Base-by-base conservation (phyloP, 163 green algal species). In the Botryococcus braunii region DNA sequence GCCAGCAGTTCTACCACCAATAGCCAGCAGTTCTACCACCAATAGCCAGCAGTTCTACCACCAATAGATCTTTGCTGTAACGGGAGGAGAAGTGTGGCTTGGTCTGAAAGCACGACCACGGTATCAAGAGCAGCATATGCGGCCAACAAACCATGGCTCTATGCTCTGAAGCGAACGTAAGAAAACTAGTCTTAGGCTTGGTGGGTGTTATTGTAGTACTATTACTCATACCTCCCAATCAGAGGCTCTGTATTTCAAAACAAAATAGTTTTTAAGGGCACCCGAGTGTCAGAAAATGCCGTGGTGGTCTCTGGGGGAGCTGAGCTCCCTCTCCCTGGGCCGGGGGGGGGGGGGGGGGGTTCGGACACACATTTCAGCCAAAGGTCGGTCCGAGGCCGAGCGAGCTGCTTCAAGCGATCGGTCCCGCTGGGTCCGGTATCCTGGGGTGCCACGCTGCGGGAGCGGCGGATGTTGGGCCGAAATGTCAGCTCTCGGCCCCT, bases 281-380 rank as follows among this genome's bases (percentile, higher is more conserved):
- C 13, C 17, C 43, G 13, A 52, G 43, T 52, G 43, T 52, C 13
- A 17, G 13, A 52, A 52, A 17, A 52, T 17, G 13, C 17, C 13
- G 13, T 52, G 43, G 13, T 52, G 43, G 13, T 52, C 17, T 52
- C 43, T 27, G 13, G 43, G 13, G 17, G 43, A 27, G 43, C 43
- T 52, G 13, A 52, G 13, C 43, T 52, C 43, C 43, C 13, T 52
- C 13, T 52, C 13, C 1, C 23, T 11, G 29, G 29, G 17, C 52
- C 46, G 2, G n/a, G 32, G 60, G 25, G 17, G 5, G 36, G 32
- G 5, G 41, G 11, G 34, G 25, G 34, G 32, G 43, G 31, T 48
- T 55, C 31, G 48, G 13, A 37, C 34, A 63, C 69, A 66, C 68
- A 79, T 32, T 65, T 67, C 50, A 72, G 62, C 75, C 75, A 82